Evolutionary conservation across 2,329 filamentous ascomycete species (phyloP).

Genomic region (Magnaporthiopsis poae): DNA sequence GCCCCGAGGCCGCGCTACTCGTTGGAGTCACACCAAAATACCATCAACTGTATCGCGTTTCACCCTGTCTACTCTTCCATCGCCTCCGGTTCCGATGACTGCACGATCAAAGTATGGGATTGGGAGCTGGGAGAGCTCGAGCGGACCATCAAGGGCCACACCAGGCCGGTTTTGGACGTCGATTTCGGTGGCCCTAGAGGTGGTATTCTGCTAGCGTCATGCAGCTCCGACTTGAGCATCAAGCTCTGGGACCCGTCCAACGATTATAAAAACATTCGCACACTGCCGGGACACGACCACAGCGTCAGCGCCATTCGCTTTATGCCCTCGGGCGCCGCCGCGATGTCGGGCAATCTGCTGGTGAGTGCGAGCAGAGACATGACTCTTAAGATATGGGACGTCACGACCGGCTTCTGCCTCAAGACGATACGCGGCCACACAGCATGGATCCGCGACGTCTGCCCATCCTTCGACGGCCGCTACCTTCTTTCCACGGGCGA

Average conservation of each 20-base stretch:
- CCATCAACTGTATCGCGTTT: constrained; percentile 82
- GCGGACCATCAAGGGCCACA: constrained; percentile 83
- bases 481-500: constrained; percentile 75
- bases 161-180: constrained; percentile 75
- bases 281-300: constrained; percentile 83
- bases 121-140: constrained; percentile 90
- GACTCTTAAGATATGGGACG: constrained; percentile 81
- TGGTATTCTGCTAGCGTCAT: constrained; percentile 67
- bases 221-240: constrained; percentile 82
- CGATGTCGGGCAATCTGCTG: constrained; percentile 72
- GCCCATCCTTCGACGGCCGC: constrained; percentile 70
- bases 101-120: constrained; percentile 93
- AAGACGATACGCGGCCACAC: constrained; percentile 79
- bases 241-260: constrained; percentile 89
- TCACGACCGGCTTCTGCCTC: constrained; percentile 83
- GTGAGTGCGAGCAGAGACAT: constrained; percentile 80
- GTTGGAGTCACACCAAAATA: constrained; percentile 69
- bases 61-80: constrained; percentile 85
- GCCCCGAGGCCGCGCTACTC: constrained; percentile 54
- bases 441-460: constrained; percentile 86
- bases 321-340: constrained; percentile 71
- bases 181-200: constrained; percentile 82
- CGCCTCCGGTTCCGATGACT: constrained; percentile 83
- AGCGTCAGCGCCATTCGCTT: constrained; percentile 83
- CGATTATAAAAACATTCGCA: constrained; percentile 91